phyloP scores from a whole-genome alignment of 768 basidiomycete genomes.

The Podaxis sp. region DNA sequence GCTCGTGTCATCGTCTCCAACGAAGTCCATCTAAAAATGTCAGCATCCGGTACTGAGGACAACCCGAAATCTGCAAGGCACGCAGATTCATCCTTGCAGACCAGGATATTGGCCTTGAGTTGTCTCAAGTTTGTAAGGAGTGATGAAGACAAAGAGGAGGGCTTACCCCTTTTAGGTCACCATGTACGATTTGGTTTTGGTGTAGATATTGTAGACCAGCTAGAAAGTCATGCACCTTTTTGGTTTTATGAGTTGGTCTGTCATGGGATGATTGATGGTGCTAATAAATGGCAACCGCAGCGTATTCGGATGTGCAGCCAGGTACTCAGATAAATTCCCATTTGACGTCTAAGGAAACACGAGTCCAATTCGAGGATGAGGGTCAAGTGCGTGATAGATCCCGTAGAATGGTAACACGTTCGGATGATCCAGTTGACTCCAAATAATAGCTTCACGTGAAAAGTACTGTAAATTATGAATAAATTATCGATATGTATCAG shows the following conservation, averaged over 20 bases:
- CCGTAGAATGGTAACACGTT: slow-evolving; percentile 19
- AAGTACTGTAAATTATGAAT: neutral
- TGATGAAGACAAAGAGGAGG: neutral
- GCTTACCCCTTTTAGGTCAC: slow-evolving; percentile 23
- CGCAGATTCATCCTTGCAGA: neutral
- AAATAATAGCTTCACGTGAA: slow-evolving; percentile 16
- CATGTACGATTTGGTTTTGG: slow-evolving; percentile 17
- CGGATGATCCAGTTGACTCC: slow-evolving; percentile 14
- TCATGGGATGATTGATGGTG: neutral
- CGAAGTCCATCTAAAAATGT: slow-evolving; percentile 2
- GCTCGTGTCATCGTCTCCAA: neutral
- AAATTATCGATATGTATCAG: too few relatives aligned
- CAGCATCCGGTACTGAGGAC: slow-evolving; percentile 5
- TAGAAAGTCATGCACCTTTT: slow-evolving; percentile 14
- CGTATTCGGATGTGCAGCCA: neutral
- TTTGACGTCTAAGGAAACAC: slow-evolving; percentile 20
- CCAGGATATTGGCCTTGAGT: neutral
- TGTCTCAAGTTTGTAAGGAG: neutral
- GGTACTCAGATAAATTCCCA: slow-evolving; percentile 15
- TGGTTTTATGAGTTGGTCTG: neutral
- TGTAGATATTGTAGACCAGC: slow-evolving; percentile 20
- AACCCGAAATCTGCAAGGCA: slow-evolving; percentile 5
- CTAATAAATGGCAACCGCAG: slow-evolving; percentile 7
- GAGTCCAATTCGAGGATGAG: slow-evolving; percentile 7
- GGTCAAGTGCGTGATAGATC: slow-evolving; percentile 5